Evolutionary conservation across 73 alveolate species (phyloP), one percentile per base, ranked within the genome.

Genomic region (Blepharisma stoltei): DNA sequence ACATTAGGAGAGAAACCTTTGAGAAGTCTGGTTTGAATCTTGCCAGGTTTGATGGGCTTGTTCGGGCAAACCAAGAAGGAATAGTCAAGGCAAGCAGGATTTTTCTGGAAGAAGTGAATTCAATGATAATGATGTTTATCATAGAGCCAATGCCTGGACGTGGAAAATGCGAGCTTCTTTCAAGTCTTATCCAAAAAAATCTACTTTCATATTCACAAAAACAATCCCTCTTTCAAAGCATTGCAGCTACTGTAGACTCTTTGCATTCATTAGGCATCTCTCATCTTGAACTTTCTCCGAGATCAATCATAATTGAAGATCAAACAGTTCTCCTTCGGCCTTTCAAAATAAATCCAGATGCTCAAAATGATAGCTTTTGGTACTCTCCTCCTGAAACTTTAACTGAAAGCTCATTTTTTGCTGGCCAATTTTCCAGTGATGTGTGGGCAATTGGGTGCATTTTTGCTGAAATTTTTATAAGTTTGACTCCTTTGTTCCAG

Each of bases 381-480:
- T 60, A 60, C 23, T 14, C 49, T 18, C 23, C 73, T 14, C 73
- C 73, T 60, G 73, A 60, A 25, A 4, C 5, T 2, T 5, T 60
- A 60, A 14, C 73, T 14, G 73, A 38, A 38, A 60, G 2, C 5
- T 25, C 73, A 0, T 60, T 14, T 60, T 60, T 20, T 60, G 14
- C 46, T 14, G 18, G 18, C 6, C 37, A 18, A 9, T 60, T 60
- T 60, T 8, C 73, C 2, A 25, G 45, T 18, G 73, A 60, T 60
- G 38, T n/a, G 38, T 60, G 73, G 73, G 23, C 46, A 8, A 8
- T 60, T 18, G 73, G 73, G 2, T 60, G 73, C 23, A 60, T 60
- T 60, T 60, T 14, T 60, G 73, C 73, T 14, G 73, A 60, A 60
- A n/a, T 60, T 60, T 60, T 60, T 25, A 14, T 60, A 25, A 18